phyloP scores from a whole-genome alignment of 2,329 filamentous ascomycete species.

The Diaporthe ampelina region DNA sequence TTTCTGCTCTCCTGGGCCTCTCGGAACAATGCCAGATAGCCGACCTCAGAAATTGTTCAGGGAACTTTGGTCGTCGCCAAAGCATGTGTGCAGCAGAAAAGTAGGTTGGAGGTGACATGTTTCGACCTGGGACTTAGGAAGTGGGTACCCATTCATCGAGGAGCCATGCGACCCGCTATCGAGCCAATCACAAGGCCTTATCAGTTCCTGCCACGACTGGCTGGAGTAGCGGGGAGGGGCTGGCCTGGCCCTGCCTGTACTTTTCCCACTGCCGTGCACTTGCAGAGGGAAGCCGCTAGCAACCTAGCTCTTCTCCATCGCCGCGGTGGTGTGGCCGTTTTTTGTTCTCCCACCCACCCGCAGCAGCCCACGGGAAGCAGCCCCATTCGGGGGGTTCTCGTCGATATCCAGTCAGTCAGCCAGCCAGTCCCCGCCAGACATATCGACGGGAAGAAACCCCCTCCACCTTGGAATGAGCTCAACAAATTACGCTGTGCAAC shows the following conservation, averaged over 20 bases:
- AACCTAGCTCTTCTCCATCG: background rate
- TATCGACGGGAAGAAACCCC: background rate
- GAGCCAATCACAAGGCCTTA: slow-evolving; percentile 21
- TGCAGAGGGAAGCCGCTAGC: slow-evolving; percentile 17
- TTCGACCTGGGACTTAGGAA: background rate
- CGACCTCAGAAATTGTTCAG: background rate
- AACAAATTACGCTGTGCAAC: slow-evolving; percentile 19
- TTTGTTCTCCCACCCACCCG: slow-evolving; percentile 16
- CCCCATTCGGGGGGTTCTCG: background rate
- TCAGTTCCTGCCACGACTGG: background rate
- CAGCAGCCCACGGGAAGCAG: slow-evolving; percentile 1
- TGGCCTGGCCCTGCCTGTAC: background rate
- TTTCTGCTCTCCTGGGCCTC: background rate
- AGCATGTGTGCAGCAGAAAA: background rate
- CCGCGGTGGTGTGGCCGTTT: slow-evolving; percentile 19
- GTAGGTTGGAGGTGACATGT: background rate
- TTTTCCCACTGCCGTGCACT: slow-evolving; percentile 33
- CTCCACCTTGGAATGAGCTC: slow-evolving; percentile 12
- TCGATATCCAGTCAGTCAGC: background rate
- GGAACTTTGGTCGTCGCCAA: background rate
- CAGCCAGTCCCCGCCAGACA: background rate
- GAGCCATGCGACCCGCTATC: slow-evolving; percentile 33
- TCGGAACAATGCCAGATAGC: background rate
- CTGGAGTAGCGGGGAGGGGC: background rate
- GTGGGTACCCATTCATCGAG: slow-evolving; percentile 26